Conservation (phyloP, 768 basidiomycete genomes). For the Leucogyrophana mollusca region DNA sequence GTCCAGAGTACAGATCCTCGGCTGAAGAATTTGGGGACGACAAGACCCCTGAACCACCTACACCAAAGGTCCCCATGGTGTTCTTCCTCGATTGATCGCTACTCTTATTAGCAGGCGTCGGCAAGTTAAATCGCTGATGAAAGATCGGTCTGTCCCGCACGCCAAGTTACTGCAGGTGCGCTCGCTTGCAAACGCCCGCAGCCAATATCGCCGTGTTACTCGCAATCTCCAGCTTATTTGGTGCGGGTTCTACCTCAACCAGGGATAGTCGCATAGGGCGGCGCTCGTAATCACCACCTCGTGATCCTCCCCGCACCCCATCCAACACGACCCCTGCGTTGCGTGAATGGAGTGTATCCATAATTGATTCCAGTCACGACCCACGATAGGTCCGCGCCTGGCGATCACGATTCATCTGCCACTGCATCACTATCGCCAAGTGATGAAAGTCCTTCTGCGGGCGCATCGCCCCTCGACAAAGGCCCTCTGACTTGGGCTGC, state of each 20-base stretch:
- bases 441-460: conserved; percentile 1
- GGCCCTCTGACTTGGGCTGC: conserved; percentile 52
- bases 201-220: too few species aligned
- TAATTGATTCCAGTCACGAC: not conserved
- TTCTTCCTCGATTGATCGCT: conserved; percentile 97
- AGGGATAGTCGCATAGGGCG: too few species aligned
- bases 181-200: too few species aligned
- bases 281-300: too few species aligned
- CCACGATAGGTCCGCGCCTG: not conserved
- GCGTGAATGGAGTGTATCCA: too few species aligned
- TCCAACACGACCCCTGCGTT: too few species aligned
- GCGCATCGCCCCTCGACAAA: conserved; percentile 40
- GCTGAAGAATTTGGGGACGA: conserved; percentile 72
- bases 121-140: conserved; percentile 94
- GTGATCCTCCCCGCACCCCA: too few species aligned
- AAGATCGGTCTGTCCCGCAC: conserved; percentile 68
- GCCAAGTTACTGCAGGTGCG: conserved; percentile 83
- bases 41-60: conserved; percentile 86
- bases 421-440: not conserved
- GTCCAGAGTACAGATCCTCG: not conserved
- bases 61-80: conserved; percentile 73
- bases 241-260: too few species aligned
- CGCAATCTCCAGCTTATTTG: too few species aligned
- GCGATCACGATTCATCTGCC: not conserved
- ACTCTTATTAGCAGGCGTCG: conserved; percentile 88